Evolutionary conservation across 1,284 basidiomycete genomes (phyloP).

Genomic region (Trichosporon sp.): DNA sequence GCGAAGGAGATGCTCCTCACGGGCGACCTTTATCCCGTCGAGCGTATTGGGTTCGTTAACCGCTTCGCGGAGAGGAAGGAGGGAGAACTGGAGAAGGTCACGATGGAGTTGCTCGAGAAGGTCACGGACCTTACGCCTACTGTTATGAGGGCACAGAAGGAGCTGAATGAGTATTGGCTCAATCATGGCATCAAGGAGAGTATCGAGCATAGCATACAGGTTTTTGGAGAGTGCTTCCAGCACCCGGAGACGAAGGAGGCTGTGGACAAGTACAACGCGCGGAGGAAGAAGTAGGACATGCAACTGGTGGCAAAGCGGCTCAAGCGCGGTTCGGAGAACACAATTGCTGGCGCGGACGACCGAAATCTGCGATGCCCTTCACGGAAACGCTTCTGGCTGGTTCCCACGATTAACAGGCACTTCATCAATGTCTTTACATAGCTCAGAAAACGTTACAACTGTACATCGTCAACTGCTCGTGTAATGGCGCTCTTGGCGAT

Average conservation of each 20-base stretch:
- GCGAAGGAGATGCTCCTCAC: conserved; percentile 18
- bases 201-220: conserved; percentile 14
- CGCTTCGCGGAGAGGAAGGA: background rate
- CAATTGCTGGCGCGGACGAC: too few species aligned
- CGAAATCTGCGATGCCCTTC: background rate
- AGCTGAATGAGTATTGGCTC: conserved; percentile 17
- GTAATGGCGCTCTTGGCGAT: background rate
- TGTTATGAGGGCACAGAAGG: conserved; percentile 19
- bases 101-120: conserved; percentile 10
- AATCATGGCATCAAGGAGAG: conserved; percentile 5
- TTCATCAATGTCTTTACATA: too few species aligned
- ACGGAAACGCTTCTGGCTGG: background rate
- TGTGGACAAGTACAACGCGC: conserved; percentile 13
- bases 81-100: background rate
- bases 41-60: conserved; percentile 14
- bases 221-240: conserved; percentile 15
- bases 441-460: background rate
- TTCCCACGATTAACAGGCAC: too few species aligned
- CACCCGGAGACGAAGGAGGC: conserved; percentile 16
- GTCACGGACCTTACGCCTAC: conserved; percentile 16
- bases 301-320: too few species aligned
- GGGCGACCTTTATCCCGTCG: conserved; percentile 16
- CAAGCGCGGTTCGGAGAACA: too few species aligned
- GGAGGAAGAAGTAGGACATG: conserved; percentile 13
- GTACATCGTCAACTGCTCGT: background rate